These are phyloP conservation scores for Coemansia asiatica DNA, from an alignment of 192 early-diverging fungal genomes.

Conservation along the genomic window DNA sequence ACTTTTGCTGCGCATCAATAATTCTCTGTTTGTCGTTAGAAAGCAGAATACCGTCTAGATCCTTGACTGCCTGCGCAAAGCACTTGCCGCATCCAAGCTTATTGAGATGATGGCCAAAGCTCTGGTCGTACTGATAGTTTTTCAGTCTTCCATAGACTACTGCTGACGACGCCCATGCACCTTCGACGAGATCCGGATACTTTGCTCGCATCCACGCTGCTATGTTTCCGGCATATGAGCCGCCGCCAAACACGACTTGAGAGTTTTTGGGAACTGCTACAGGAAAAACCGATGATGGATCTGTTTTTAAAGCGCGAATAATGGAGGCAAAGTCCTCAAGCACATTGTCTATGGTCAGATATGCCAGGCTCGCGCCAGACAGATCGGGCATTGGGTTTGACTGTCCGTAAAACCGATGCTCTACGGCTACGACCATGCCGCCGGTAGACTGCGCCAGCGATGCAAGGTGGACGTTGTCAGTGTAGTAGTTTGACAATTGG, in stretches of 20 bases:
- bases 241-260: constrained; percentile 58
- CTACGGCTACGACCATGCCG: constrained; percentile 58
- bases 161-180: constrained; percentile 68
- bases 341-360: constrained; percentile 28
- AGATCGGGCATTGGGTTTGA: constrained; percentile 54
- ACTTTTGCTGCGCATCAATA: constrained; percentile 14
- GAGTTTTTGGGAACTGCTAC: constrained; percentile 15
- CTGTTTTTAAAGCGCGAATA: constrained; percentile 12
- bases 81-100: constrained; percentile 31
- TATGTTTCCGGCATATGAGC: constrained; percentile 69
- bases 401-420: constrained; percentile 65
- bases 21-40: constrained; percentile 14
- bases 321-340: constrained; percentile 39
- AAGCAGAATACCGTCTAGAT: constrained; percentile 40
- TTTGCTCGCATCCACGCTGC: constrained; percentile 71
- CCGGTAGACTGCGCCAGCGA: constrained; percentile 55
- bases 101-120: constrained; percentile 26
- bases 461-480: constrained; percentile 18
- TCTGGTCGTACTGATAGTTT: constrained; percentile 60
- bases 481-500: constrained; percentile 10
- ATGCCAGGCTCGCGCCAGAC: constrained; percentile 32
- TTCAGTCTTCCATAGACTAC: constrained; percentile 62
- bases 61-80: constrained; percentile 44
- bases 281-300: constrained; percentile 16
- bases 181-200: constrained; percentile 64